Percentiles rank a stretch among this genome's conserved stretches.
phyloP scores from a whole-genome alignment of 441 rosid species.

The Pelargonium australe region DNA sequence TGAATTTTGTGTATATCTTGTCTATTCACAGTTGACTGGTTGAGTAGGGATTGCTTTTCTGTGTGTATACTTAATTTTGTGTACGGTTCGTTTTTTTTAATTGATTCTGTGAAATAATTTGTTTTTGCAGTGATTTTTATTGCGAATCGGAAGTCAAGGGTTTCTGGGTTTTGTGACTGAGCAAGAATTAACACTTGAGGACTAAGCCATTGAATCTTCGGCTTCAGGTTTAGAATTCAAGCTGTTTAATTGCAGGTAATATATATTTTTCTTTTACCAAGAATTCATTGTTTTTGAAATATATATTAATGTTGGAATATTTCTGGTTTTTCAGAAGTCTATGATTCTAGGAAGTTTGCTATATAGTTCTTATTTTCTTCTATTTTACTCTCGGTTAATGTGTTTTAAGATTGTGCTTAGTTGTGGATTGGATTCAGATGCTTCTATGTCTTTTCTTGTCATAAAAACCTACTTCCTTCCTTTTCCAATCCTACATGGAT shows the following conservation, averaged over 20 bases:
- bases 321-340: no score
- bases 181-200: neutral
- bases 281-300: no score
- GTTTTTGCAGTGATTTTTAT: neutral
- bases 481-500: neutral
- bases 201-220: neutral
- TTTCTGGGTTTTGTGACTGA: slow-evolving; percentile 1
- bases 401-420: neutral
- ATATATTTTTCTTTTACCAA: neutral
- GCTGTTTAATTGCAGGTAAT: neutral
- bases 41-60: neutral
- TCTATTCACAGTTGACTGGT: neutral
- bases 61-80: neutral
- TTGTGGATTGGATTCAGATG: neutral
- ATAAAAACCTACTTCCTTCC: neutral
- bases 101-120: neutral
- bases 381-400: neutral
- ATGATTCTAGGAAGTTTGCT: neutral
- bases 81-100: neutral
- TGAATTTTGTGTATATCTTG: neutral
- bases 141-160: neutral
- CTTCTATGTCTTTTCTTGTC: neutral
- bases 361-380: no score
- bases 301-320: no score
- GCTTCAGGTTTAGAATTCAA: neutral